These are phyloP conservation scores for Skeletonema grethae DNA, from an alignment of 108 stramenopile genomes.

Conservation along the genomic window DNA sequence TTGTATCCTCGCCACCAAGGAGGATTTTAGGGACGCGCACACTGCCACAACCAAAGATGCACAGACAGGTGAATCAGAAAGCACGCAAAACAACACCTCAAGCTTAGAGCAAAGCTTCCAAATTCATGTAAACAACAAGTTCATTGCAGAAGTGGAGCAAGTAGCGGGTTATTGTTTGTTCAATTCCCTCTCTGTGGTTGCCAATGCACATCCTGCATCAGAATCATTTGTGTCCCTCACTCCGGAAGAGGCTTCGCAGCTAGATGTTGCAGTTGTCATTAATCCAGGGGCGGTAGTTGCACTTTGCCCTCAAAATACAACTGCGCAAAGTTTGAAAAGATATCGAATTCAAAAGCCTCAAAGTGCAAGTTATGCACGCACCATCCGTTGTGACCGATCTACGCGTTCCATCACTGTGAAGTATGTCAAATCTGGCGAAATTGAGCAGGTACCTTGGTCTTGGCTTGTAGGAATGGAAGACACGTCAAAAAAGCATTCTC, in stretches of 20 bases:
- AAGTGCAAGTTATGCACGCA: slow-evolving; percentile 47
- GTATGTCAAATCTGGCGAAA: slow-evolving; percentile 24
- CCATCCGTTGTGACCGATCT: slow-evolving; percentile 48
- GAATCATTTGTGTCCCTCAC: slow-evolving; percentile 59
- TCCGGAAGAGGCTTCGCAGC: slow-evolving; percentile 25
- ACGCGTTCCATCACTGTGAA: slow-evolving; percentile 47
- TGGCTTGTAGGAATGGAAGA: slow-evolving; percentile 66
- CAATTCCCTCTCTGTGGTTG: slow-evolving; percentile 54
- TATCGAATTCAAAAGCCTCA: slow-evolving; percentile 2
- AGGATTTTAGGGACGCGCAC: slow-evolving; percentile 58
- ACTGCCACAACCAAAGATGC: slow-evolving; percentile 19
- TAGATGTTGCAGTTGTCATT: slow-evolving; percentile 60
- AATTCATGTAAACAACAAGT: slow-evolving; percentile 61
- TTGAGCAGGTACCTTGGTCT: slow-evolving; percentile 38
- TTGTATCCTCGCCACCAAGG: slow-evolving; percentile 46
- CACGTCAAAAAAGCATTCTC: slow-evolving; percentile 32
- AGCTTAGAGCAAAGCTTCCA: slow-evolving; percentile 60
- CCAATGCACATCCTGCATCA: slow-evolving; percentile 59
- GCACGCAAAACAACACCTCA: slow-evolving; percentile 3
- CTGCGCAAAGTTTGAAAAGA: slow-evolving; percentile 11
- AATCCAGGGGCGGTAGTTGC: slow-evolving; percentile 57
- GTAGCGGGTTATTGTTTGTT: slow-evolving; percentile 51
- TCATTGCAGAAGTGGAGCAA: slow-evolving; percentile 53
- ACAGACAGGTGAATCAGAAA: slow-evolving; percentile 5
- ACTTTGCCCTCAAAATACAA: slow-evolving; percentile 30